These are phyloP conservation scores for Aureobasidium sp. DNA, from an alignment of 2,329 filamentous ascomycete genomes.

Conservation along the genomic window DNA sequence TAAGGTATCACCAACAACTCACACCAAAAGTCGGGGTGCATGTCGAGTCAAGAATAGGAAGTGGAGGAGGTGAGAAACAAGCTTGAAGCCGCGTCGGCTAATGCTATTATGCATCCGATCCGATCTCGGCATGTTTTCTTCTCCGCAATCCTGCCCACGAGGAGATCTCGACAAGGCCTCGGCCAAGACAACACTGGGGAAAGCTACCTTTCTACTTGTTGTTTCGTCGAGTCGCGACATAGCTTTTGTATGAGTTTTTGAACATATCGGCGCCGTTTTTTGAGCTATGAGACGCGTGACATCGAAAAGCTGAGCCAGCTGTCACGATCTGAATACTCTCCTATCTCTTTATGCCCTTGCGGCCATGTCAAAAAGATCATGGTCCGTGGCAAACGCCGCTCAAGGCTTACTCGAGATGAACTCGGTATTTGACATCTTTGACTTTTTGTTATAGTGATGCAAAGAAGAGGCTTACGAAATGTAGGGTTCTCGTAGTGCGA, in stretches of 20 bases:
- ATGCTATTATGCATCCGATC: background rate
- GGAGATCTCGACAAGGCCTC: background rate
- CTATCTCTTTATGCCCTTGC: background rate
- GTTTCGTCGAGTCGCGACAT: background rate
- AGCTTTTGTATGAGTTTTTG: background rate
- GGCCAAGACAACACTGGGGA: background rate
- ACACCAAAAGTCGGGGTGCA: background rate
- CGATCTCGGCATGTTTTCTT: background rate
- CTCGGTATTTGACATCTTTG: background rate
- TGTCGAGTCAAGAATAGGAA: background rate
- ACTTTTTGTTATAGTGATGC: too few species aligned
- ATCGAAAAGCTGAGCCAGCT: background rate
- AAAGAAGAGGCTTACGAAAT: background rate
- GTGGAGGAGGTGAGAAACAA: background rate
- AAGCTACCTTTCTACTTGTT: background rate
- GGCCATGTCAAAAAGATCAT: constrained; percentile 11
- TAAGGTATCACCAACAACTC: background rate
- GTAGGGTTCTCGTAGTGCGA: background rate
- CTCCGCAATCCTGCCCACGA: background rate
- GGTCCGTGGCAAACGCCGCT: constrained; percentile 12
- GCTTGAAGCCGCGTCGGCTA: background rate
- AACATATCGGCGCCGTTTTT: background rate
- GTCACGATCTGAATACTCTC: background rate
- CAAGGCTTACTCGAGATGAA: constrained; percentile 12
- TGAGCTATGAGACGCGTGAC: background rate